Base-by-base conservation (phyloP, 305 asterid species). In the Fraxinus floribunda region DNA sequence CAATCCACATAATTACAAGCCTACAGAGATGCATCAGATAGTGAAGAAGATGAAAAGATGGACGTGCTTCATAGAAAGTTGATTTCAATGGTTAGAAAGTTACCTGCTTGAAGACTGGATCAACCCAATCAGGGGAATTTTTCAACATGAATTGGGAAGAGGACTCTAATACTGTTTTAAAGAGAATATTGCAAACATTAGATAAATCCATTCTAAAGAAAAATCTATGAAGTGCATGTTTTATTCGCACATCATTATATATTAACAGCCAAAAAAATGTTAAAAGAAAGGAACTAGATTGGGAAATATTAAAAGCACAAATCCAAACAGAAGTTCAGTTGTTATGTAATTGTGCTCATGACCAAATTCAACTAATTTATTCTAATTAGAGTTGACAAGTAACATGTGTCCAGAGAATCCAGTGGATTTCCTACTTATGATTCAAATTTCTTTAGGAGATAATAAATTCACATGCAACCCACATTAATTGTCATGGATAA, bases 41-140 rank as follows among this genome's bases (percentile, higher is more conserved):
- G 41, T 29, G 75, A 68, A 68, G 38, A 68, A 4, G 75, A 4
- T 68, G 36, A 70, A 70, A 70, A 70, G 20, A 32, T 30, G 24
- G 39, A 30, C 10, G 24, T 70, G 32, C 41, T 30, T 30, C 15
- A 70, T 70, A 30, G 39, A 70, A 70, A 16, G n/a, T 13, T 24
- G 11, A 74, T 1, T 8, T 66, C 35, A 41, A 30, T 26, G 29
- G 49, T 80, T 55, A 20, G 72, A 32, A 68, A 10, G 18, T 80
- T 83, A 89, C 91, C 89, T 84, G 85, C 30, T 79, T 75, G 82
- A 66, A 80, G 62, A 85, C 86, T 76, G 35, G 71, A 68, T 83
- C 85, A 46, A 86, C 73, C 93, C 93, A 90, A 18, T 85, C 88
- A 3, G 18, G 30, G 49, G 89, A 78, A 85, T 79, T 87, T 10